Percentiles rank a stretch among this genome's conserved stretches.
Evolutionary conservation across 1,284 basidiomycete genomes (phyloP).

Genomic region (Cutaneotrichosporon spelunceum): DNA sequence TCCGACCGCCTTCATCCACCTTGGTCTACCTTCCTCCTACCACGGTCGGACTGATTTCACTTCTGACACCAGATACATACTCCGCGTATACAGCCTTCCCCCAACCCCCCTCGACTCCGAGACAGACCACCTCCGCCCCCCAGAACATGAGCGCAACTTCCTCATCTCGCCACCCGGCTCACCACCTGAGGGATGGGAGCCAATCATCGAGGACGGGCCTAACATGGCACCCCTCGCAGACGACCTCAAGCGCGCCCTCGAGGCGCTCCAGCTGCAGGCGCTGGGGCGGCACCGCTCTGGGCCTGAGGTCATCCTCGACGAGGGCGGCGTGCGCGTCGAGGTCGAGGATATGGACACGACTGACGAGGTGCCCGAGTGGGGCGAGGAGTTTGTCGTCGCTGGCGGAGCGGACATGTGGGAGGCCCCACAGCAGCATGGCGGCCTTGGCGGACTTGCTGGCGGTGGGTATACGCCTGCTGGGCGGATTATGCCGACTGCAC

Average conservation of each 20-base stretch:
- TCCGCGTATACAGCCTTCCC: constrained; percentile 77
- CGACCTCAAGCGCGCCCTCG: constrained; percentile 77
- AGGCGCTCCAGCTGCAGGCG: constrained; percentile 49
- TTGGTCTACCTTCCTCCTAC: not conserved
- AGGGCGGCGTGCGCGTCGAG: constrained; percentile 43
- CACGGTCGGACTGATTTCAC: not conserved
- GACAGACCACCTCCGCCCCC: constrained; percentile 64
- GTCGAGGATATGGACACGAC: constrained; percentile 41
- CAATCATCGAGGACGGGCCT: constrained; percentile 83
- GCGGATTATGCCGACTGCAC: constrained; percentile 41
- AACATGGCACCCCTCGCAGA: constrained; percentile 81
- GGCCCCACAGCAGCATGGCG: constrained; percentile 1
- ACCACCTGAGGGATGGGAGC: constrained; percentile 96
- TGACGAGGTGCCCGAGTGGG: constrained; percentile 22
- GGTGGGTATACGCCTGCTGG: constrained; percentile 28
- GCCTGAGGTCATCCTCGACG: constrained; percentile 43
- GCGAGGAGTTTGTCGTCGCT: constrained; percentile 12
- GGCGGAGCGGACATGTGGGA: constrained; percentile 1
- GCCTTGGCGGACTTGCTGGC: not conserved
- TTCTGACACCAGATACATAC: constrained; percentile 53
- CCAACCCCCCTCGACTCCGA: constrained; percentile 58
- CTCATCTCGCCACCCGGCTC: constrained; percentile 97
- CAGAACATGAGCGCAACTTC: constrained; percentile 84
- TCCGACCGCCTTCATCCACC: not conserved
- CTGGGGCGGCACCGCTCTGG: constrained; percentile 23